Base-by-base conservation (phyloP, 139 green algal genomes). In the Coelastrella sp. region DNA sequence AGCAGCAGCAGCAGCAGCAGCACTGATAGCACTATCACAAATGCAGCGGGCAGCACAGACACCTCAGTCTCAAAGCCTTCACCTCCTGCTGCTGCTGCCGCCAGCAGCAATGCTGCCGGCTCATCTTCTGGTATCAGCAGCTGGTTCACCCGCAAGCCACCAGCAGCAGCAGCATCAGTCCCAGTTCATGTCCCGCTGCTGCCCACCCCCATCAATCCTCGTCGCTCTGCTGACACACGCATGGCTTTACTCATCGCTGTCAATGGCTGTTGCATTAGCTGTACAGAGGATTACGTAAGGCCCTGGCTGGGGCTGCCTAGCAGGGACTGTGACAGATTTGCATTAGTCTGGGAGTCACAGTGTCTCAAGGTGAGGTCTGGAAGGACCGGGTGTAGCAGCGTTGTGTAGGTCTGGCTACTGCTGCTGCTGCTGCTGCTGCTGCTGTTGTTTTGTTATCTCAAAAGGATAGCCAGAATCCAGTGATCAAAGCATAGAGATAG, bases 301-400 rank as follows among this genome's bases (percentile, higher is more conserved):
- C 87, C 92, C 9, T 98, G 94, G 93, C 35, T 76, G 37, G 40
- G 11, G 34, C 90, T 93, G 72, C 86, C 89, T 4, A 38, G 43
- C 35, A 8, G 82, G 37, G 87, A 79, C 25, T 81, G 78, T 34
- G 87, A 90, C 40, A 83, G 84, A 38, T 90, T 94, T 73, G 83
- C 84, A 5, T 85, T 96, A 45, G 92, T 96, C 38, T 98, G 94
- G 94, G 94, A 96, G 84, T 87, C 84, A 15, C 51, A 41, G 87
- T 94, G 71, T 27, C 45, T 84, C 0, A 84, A 43, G 75, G 72
- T 81, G 4, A 34, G 45, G 19, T 37, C 15, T 35, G 25, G 4
- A 21, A 2, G 64, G 34, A 34, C 21, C 48, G 64, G 9, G 11
- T 13, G 11, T 13, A 57, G 45, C 11, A 9, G 11, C 45, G 11